Conservation (phyloP, 164 flowering plant genomes). For the Aristolochia californica region DNA sequence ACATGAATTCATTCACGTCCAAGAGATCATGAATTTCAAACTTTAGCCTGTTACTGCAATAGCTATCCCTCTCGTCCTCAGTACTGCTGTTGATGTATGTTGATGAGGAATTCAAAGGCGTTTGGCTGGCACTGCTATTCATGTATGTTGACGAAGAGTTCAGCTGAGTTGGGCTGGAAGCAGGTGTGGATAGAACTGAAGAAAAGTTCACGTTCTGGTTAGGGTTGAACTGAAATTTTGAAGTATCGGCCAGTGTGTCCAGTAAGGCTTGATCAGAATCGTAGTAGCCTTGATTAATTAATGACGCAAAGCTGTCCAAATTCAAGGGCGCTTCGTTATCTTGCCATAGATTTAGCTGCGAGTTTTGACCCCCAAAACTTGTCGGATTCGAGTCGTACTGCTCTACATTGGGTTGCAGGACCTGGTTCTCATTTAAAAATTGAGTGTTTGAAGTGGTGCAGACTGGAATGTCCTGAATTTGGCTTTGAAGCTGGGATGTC, state of each 20-base stretch:
- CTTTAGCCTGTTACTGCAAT: conserved; percentile 40
- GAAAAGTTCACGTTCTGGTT: conserved; percentile 21
- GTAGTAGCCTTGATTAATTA: conserved; percentile 8
- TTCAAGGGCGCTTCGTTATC: conserved; percentile 13
- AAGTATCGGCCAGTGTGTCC: conserved; percentile 18
- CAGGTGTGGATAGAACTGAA: conserved; percentile 45
- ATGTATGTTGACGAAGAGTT: conserved; percentile 36
- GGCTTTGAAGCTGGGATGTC: conserved; percentile 16
- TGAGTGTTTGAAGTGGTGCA: conserved; percentile 20
- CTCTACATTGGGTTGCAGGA: conserved; percentile 25
- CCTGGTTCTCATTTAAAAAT: conserved; percentile 19
- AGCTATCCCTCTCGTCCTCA: conserved; percentile 52
- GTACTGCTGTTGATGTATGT: conserved; percentile 19
- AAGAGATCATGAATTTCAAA: conserved; percentile 43
- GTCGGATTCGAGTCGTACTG: no score
- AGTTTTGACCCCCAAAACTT: no score
- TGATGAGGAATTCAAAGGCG: conserved; percentile 49
- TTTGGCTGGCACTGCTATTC: conserved; percentile 30
- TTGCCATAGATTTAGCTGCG: conserved; percentile 26
- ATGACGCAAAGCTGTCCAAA: conserved; percentile 11
- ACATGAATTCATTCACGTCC: conserved; percentile 41
- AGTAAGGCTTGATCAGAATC: conserved; percentile 16
- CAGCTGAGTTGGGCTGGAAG: conserved; percentile 48
- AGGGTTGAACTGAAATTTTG: conserved; percentile 18
- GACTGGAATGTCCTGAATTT: conserved; percentile 14